Evolutionary conservation across 2,329 filamentous ascomycete species (phyloP).

Genomic region (Exophiala sp.): DNA sequence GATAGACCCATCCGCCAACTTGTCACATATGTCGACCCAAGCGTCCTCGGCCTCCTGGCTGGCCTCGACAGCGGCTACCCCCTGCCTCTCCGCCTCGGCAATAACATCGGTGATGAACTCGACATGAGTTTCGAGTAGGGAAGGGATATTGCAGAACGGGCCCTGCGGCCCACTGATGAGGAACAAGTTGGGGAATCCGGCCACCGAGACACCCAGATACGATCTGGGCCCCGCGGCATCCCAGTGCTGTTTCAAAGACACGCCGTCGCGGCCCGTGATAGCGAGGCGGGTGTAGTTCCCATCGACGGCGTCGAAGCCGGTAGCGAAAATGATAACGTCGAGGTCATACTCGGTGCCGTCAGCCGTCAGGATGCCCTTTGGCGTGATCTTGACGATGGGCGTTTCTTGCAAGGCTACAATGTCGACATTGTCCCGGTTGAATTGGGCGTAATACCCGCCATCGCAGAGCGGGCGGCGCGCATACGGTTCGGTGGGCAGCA

Average conservation of each 20-base stretch:
- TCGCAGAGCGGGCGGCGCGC: slow-evolving; percentile 48
- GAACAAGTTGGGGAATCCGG: slow-evolving; percentile 43
- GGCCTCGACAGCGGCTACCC: background rate
- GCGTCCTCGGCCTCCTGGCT: slow-evolving; percentile 40
- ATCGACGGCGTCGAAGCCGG: slow-evolving; percentile 29
- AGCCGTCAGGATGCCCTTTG: slow-evolving; percentile 27
- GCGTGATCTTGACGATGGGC: slow-evolving; percentile 29
- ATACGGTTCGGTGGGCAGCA: slow-evolving; percentile 48
- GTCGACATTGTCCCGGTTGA: slow-evolving; percentile 43
- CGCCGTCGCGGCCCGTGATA: slow-evolving; percentile 43
- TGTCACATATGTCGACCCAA: slow-evolving; percentile 47
- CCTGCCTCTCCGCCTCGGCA: background rate
- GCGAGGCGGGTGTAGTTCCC: slow-evolving; percentile 40
- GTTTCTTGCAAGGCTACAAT: slow-evolving; percentile 36
- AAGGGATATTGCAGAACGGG: slow-evolving; percentile 38
- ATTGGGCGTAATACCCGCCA: slow-evolving; percentile 47
- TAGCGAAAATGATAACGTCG: slow-evolving; percentile 26
- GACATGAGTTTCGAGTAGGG: slow-evolving; percentile 35
- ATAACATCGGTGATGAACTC: slow-evolving; percentile 30
- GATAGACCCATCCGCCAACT: slow-evolving; percentile 31
- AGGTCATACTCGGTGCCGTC: slow-evolving; percentile 29
- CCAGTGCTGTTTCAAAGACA: slow-evolving; percentile 33
- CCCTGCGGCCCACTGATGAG: slow-evolving; percentile 37
- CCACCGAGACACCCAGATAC: slow-evolving; percentile 37
- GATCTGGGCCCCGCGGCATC: slow-evolving; percentile 27